A percentile compares a stretch with the other conserved stretches of the same genome.
These are phyloP conservation scores for Fusarium xyrophilum DNA, from an alignment of 2,329 filamentous ascomycete genomes.

Conservation along the genomic window DNA sequence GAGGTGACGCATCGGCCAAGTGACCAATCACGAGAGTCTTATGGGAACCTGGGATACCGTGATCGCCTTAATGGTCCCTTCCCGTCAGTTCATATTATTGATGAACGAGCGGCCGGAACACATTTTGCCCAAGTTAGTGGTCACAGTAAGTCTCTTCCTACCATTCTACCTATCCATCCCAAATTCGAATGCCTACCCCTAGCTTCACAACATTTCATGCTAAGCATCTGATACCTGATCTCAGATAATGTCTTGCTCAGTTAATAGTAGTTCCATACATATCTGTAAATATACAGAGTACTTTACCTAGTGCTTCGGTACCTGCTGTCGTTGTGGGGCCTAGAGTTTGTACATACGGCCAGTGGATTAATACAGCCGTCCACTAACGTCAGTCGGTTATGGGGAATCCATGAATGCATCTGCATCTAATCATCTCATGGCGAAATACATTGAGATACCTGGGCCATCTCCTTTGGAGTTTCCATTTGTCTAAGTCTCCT, in stretches of 20 bases:
- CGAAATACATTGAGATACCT: not conserved
- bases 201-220: not conserved
- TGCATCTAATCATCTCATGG: not conserved
- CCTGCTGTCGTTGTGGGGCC: conserved; percentile 1
- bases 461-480: not conserved
- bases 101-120: not conserved
- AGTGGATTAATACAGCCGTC: not conserved
- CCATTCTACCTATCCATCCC: not conserved
- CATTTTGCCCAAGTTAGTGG: not conserved
- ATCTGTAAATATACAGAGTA: not conserved
- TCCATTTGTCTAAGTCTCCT: not conserved
- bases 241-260: not conserved
- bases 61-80: conserved; percentile 33
- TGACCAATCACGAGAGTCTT: conserved; percentile 34
- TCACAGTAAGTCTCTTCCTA: not conserved
- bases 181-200: not conserved
- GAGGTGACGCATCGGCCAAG: conserved; percentile 41
- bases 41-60: conserved; percentile 27
- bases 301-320: not conserved
- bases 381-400: not conserved
- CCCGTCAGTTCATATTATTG: not conserved
- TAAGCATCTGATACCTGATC: not conserved
- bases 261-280: not conserved
- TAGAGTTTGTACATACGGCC: not conserved
- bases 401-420: not conserved